Conservation (phyloP, 208 protist genomes). For the Leishmania martiniquensis region DNA sequence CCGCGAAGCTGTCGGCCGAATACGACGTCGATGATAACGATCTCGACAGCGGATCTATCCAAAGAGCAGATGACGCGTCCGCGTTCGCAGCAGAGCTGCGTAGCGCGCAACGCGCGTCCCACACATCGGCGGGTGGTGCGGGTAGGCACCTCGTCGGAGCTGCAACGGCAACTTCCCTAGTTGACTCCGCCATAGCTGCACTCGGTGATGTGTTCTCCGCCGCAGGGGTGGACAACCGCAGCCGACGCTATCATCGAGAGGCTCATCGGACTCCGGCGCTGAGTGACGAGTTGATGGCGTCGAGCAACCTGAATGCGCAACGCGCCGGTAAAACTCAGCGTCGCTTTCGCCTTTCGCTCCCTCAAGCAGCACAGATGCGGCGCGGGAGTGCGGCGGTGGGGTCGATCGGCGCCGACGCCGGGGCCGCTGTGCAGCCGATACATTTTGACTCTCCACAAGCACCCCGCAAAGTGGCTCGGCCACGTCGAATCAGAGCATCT, state of each 20-base stretch:
- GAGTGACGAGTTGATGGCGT: background rate
- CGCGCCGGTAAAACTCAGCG: background rate
- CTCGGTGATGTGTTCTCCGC: slow-evolving; percentile 15
- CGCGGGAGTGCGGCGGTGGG: background rate
- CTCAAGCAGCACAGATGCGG: background rate
- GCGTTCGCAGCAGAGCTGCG: slow-evolving; percentile 28
- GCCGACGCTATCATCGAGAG: slow-evolving; percentile 7
- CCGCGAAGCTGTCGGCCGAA: slow-evolving; percentile 13
- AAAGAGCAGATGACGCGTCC: background rate
- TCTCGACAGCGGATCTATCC: background rate
- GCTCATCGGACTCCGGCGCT: background rate
- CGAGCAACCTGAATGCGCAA: background rate
- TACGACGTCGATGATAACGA: slow-evolving; percentile 24
- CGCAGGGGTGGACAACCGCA: background rate
- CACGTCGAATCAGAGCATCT: slow-evolving; percentile 23
- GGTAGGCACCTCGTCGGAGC: background rate
- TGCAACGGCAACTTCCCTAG: slow-evolving; percentile 9
- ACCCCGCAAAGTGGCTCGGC: slow-evolving; percentile 61
- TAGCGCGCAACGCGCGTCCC: background rate
- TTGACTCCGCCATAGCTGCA: slow-evolving; percentile 29
- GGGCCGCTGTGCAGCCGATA: background rate
- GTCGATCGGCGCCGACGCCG: background rate
- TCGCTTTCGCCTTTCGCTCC: slow-evolving; percentile 22
- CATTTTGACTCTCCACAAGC: slow-evolving; percentile 45
- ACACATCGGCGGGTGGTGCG: background rate